Base-by-base conservation (phyloP, 352 stramenopile species). In the Phytophthora palmivora region DNA sequence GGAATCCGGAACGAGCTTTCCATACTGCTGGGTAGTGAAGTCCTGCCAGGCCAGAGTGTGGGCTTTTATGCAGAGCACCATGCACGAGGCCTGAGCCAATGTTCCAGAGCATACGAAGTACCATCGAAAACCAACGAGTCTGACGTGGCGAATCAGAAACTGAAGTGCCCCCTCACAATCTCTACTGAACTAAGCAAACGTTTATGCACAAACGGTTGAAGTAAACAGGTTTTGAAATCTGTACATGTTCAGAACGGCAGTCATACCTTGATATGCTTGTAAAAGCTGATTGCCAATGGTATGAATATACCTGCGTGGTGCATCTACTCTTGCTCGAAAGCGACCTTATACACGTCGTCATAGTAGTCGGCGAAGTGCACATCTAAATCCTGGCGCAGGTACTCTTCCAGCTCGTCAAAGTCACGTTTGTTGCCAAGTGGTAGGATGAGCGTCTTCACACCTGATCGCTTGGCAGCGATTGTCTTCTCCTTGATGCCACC, bases 401-500 rank as follows among this genome's bases (percentile, higher is more conserved):
- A 99, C 33, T 99, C 95, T 36, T 97, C 90, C 39, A 99, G 78
- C 57, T 95, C 81, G n/a, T 99, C 96, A 65, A 97, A 99, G 71
- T 99, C 97, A 41, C 95, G 88, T 62, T 94, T 84, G 82, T 99
- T 99, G 21, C 87, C 95, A 16, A 88, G 71, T 10, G 98, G 97
- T 3, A 99, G 61, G 24, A 99, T 81, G 16, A 99, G 85, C 2
- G 83, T 97, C 42, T 87, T 98, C 8, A 99, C 96, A 11, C 96
- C 96, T 18, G 97, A 89, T 50, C 97, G 87, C 51, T 98, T 89
- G 18, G 97, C 97, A n/a, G 97, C 98, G 61, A 99, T 99, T 33
- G 91, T 97, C 83, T 99, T 99, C 77, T 99, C 98, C 81, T 99
- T 99, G 67, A 99, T 99, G 33, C 98, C 98, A 51, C 98, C 98